Conservation (phyloP, 257 asterid genomes). For the Henckelia pumila region DNA sequence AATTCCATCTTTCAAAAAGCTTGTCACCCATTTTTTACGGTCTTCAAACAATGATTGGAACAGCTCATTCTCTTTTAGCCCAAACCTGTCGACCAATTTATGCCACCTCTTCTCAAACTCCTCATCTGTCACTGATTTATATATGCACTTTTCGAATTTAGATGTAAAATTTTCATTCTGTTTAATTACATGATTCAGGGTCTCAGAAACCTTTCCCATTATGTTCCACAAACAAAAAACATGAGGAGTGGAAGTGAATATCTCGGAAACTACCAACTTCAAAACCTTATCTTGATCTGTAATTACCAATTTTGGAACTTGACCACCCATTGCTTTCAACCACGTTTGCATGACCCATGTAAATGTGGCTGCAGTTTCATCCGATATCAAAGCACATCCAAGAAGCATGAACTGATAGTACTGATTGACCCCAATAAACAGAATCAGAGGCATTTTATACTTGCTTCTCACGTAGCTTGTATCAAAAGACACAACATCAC, state of each 20-base stretch:
- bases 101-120: conserved; percentile 86
- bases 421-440: conserved; percentile 89
- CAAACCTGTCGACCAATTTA: conserved; percentile 70
- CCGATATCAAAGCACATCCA: conserved; percentile 92
- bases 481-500: conserved; percentile 85
- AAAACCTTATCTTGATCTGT: conserved; percentile 67
- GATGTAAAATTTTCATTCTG: conserved; percentile 61
- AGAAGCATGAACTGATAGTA: conserved; percentile 90
- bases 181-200: conserved; percentile 59
- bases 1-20: conserved; percentile 55
- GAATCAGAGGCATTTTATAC: conserved; percentile 80
- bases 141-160: conserved; percentile 70
- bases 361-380: conserved; percentile 65
- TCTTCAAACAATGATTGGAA: conserved; percentile 66
- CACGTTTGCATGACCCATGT: conserved; percentile 86
- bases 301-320: conserved; percentile 72
- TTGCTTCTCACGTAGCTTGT: conserved; percentile 78
- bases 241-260: conserved; percentile 67
- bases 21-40: conserved; percentile 77
- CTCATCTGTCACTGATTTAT: conserved; percentile 74
- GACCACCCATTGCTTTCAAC: conserved; percentile 89
- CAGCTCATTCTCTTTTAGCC: conserved; percentile 65
- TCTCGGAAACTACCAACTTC: conserved; percentile 57
- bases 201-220: conserved; percentile 69
- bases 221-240: conserved; percentile 73